These are phyloP conservation scores for Sporothrix mexicana DNA, from an alignment of 2,329 filamentous ascomycete species.

Conservation along the genomic window DNA sequence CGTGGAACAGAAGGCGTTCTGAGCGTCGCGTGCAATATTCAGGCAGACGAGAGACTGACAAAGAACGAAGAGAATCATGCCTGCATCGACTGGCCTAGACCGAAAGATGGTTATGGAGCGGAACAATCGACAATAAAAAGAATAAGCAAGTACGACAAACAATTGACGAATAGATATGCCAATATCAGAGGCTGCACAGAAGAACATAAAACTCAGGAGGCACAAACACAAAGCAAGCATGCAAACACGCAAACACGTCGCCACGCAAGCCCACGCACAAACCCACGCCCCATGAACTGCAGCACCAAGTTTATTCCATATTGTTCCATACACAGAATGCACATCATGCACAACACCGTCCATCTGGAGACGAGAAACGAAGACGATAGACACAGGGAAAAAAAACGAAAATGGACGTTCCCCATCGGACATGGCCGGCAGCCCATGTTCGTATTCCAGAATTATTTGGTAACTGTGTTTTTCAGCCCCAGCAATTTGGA, in stretches of 20 bases:
- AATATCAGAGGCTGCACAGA: not conserved
- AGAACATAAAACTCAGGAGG: too few species aligned
- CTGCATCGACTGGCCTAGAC: not conserved
- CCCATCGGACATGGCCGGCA: slow-evolving; percentile 26
- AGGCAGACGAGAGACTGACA: not conserved
- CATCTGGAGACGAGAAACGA: not conserved
- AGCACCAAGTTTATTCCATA: not conserved
- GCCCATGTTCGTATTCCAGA: not conserved
- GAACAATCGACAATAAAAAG: not conserved
- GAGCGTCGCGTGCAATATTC: not conserved
- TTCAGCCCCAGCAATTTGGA: slow-evolving; percentile 2
- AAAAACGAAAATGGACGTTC: slow-evolving; percentile 29
- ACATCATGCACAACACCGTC: slow-evolving; percentile 8
- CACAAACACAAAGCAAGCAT: not conserved
- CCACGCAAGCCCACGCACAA: slow-evolving; percentile 10
- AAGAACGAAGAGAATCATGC: not conserved
- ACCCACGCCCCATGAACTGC: not conserved
- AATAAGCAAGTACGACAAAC: not conserved
- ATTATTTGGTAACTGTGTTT: too few species aligned
- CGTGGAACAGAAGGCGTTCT: slow-evolving; percentile 9
- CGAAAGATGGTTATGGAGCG: too few species aligned
- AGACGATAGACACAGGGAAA: too few species aligned
- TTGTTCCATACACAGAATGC: too few species aligned
- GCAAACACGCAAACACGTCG: slow-evolving; percentile 8
- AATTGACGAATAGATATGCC: not conserved